phyloP scores from a whole-genome alignment of 352 stramenopile species.

The Albugo laibachii region DNA sequence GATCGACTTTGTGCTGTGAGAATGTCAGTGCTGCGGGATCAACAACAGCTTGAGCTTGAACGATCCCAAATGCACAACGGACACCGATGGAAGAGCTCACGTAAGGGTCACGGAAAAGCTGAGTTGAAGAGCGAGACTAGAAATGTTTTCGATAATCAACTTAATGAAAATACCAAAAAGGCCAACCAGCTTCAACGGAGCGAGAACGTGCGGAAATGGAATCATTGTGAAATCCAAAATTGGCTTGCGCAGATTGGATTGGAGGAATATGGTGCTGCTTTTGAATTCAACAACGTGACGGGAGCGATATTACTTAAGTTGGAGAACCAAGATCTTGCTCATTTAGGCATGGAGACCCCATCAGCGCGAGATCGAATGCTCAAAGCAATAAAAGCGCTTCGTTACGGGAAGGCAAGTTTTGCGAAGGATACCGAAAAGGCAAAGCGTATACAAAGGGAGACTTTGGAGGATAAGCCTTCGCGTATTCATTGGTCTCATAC shows the following conservation, averaged over 20 bases:
- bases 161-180: no score
- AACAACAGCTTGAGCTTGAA: no score
- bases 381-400: slow-evolving; percentile 28
- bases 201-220: slow-evolving; percentile 21
- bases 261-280: slow-evolving; percentile 37
- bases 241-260: slow-evolving; percentile 36
- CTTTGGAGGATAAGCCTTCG: no score
- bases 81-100: slow-evolving; percentile 5
- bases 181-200: no score
- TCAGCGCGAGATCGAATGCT: slow-evolving; percentile 38
- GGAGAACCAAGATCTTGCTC: slow-evolving; percentile 18
- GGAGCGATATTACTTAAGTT: slow-evolving; percentile 23
- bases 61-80: no score
- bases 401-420: slow-evolving; percentile 3
- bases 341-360: slow-evolving; percentile 31
- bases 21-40: no score
- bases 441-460: background rate
- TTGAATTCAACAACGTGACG: slow-evolving; percentile 67
- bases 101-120: slow-evolving; percentile 1
- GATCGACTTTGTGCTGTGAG: no score
- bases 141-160: no score
- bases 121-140: background rate
- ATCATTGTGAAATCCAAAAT: slow-evolving; percentile 26
- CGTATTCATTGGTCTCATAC: no score
- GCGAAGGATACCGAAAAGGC: slow-evolving; percentile 2